These are phyloP conservation scores for Backusella morwellensis DNA, from an alignment of 192 early-diverging fungal species.

Conservation along the genomic window DNA sequence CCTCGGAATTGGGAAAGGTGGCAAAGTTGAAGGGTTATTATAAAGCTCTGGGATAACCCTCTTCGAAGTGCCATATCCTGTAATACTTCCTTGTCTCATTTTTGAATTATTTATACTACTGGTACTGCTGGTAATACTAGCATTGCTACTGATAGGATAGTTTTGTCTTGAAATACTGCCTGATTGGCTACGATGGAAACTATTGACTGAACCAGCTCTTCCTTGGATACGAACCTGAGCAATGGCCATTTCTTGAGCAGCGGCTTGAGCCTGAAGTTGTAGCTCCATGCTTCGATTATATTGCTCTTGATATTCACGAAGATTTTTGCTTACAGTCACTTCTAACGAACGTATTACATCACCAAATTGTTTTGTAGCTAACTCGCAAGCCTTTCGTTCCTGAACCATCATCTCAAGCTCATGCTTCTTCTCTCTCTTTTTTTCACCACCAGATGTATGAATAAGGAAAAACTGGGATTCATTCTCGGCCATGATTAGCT, in stretches of 20 bases:
- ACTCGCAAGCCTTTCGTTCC: neutral
- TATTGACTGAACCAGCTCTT: neutral
- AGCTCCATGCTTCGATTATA: neutral
- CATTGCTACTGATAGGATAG: neutral
- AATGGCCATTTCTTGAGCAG: conserved; percentile 2
- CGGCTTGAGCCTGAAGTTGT: neutral
- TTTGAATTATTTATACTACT: neutral
- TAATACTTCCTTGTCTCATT: neutral
- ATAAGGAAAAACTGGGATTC: conserved; percentile 38
- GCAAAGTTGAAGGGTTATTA: neutral
- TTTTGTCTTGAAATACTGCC: neutral
- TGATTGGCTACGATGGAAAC: neutral
- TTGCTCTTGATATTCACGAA: neutral
- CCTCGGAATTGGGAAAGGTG: neutral
- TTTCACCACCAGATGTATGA: conserved; percentile 33
- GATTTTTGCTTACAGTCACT: neutral
- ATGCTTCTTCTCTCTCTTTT: conserved; percentile 11
- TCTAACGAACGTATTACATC: neutral
- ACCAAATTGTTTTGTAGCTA: neutral
- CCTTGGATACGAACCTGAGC: neutral
- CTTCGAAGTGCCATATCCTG: neutral
- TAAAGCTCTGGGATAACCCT: neutral
- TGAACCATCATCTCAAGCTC: neutral
- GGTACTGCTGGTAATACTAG: neutral
- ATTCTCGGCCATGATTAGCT: conserved; percentile 39